Conservation (phyloP, 2,329 filamentous ascomycete genomes). For the Colletotrichum lentis region DNA sequence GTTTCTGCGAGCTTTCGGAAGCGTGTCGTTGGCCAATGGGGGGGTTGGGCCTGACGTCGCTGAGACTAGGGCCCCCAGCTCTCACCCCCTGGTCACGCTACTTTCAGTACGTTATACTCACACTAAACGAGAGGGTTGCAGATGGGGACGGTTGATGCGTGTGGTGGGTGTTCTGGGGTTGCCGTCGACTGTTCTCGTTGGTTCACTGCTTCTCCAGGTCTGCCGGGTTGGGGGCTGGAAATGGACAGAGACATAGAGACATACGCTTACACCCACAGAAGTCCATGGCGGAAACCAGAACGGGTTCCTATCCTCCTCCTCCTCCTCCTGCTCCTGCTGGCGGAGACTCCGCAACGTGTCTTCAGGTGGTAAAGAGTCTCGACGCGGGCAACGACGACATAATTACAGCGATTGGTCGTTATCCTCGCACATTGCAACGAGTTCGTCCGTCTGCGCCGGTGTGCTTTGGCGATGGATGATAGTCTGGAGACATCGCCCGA, state of each 20-base stretch:
- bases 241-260: neutral
- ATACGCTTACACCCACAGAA: neutral
- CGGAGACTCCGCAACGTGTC: conserved; percentile 4
- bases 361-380: neutral
- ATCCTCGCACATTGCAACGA: neutral
- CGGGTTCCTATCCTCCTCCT: too few species aligned
- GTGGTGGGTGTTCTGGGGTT: conserved; percentile 25
- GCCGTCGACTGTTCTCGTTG: neutral
- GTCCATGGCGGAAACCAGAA: neutral
- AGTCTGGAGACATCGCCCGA: neutral
- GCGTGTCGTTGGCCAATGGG: conserved; percentile 20
- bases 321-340: neutral
- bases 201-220: neutral
- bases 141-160: conserved; percentile 18
- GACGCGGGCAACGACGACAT: neutral
- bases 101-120: too few species aligned
- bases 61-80: conserved; percentile 15
- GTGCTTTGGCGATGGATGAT: neutral
- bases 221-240: neutral
- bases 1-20: conserved; percentile 32
- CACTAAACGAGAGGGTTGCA: neutral
- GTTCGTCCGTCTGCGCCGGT: neutral
- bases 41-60: conserved; percentile 16
- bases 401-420: conserved; percentile 26
- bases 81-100: neutral